These are phyloP conservation scores for Raddia guianensis DNA, from an alignment of 176 grass and related monocot genomes.

Conservation along the genomic window DNA sequence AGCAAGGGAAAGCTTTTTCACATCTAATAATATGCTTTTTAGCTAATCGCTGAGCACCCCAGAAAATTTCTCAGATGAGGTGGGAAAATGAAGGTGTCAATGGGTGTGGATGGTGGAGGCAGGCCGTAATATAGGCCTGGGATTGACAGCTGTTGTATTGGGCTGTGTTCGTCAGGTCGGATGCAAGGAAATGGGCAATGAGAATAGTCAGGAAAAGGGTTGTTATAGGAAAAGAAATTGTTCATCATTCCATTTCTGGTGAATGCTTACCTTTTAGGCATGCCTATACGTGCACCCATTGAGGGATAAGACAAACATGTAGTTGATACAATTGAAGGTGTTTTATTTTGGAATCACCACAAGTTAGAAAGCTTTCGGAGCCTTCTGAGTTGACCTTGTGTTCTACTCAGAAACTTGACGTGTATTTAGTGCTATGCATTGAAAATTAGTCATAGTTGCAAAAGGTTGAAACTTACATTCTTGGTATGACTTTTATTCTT, in stretches of 20 bases:
- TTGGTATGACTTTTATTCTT: neutral
- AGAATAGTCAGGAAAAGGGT: neutral
- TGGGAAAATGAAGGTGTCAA: neutral
- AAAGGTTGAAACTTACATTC: neutral
- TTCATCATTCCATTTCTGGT: neutral
- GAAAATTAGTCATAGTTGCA: slow-evolving; percentile 2
- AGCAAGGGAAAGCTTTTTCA: neutral
- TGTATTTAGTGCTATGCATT: neutral
- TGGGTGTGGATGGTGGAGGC: neutral
- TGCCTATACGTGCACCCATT: neutral
- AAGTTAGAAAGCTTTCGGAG: neutral
- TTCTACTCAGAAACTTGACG: neutral
- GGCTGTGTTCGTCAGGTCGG: neutral
- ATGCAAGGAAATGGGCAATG: neutral
- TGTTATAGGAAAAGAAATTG: neutral
- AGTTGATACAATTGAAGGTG: neutral
- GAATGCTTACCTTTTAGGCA: neutral
- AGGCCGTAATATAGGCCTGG: neutral
- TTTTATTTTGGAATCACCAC: neutral
- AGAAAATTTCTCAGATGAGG: neutral
- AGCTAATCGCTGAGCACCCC: neutral
- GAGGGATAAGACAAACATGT: slow-evolving; percentile 2
- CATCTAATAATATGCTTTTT: neutral
- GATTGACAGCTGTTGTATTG: slow-evolving; percentile 19
- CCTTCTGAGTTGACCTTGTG: neutral